Evolutionary conservation across 164 flowering plant genomes (phyloP), one percentile per base, ranked within the genome.

Genomic region (Paratinospora sagittata): DNA sequence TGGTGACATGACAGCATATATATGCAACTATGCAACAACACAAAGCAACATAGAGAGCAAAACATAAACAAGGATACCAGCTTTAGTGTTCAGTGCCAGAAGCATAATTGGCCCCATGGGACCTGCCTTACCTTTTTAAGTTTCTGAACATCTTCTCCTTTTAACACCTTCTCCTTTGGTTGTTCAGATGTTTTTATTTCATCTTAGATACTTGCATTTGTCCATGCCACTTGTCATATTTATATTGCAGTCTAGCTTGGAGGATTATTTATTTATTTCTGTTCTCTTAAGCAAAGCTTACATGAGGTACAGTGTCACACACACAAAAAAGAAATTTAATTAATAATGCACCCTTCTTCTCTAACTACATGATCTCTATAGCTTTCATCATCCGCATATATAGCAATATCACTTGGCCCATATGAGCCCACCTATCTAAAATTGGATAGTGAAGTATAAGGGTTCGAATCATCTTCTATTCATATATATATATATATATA

Each of bases 111-210:
- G 6, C 58, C 58, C 58, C 19, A 52, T 52, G 0, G 6, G 58
- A 43, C 6, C 58, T 16, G 19, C n/a, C 16, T 16, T 21, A 52
- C 19, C 58, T 16, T 52, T 21, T 52, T 19, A 17, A 52, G 0
- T 52, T 16, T 6, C 1, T 52, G 3, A 52, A 52, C 58, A 52
- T 3, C n/a, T n/a, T n/a, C n/a, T n/a, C n/a, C n/a, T n/a, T n/a
- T n/a, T n/a, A n/a, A n/a, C n/a, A n/a, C n/a, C 21, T 52, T 52
- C 58, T 52, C 58, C 58, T 16, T 52, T 52, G 58, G 58, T 52
- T 52, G 58, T 52, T 52, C 58, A 17, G n/a, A 52, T 13, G 2
- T 52, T 49, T 49, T 49, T 0, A 49, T 49, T 49, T 49, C 55
- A 7, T n/a, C 55, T 49, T 17, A 49, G 12, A 49, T 19, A 13